Evolutionary conservation across 768 basidiomycete genomes (phyloP).

Genomic region (Lyophyllum decastes): DNA sequence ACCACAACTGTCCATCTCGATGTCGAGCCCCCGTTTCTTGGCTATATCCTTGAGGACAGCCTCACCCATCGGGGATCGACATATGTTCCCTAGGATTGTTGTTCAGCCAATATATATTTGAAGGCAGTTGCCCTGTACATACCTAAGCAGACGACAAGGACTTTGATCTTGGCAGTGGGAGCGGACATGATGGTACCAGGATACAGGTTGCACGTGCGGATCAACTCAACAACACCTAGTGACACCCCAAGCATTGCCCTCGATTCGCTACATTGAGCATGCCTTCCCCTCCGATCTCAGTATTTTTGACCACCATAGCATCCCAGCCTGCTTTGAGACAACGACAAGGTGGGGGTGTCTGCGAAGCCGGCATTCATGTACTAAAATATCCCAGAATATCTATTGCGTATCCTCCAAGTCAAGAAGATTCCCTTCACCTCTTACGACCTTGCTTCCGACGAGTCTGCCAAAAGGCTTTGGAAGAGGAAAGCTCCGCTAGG

Average conservation of each 20-base stretch:
- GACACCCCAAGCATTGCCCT: background rate
- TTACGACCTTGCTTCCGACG: slow-evolving; percentile 85
- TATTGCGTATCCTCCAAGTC: slow-evolving; percentile 79
- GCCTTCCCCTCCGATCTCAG: slow-evolving; percentile 76
- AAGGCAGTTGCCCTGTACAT: slow-evolving; percentile 2
- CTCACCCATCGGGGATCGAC: slow-evolving; percentile 92
- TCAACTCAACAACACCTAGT: background rate
- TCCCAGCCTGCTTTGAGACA: slow-evolving; percentile 77
- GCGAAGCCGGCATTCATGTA: no score
- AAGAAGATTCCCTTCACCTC: slow-evolving; percentile 83
- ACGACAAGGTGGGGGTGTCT: slow-evolving; percentile 57
- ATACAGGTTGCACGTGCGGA: background rate
- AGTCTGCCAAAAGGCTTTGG: slow-evolving; percentile 79
- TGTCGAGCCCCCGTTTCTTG: slow-evolving; percentile 60
- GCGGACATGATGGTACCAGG: slow-evolving; percentile 13
- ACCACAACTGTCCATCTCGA: slow-evolving; percentile 82
- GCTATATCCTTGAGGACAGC: slow-evolving; percentile 78
- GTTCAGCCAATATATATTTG: background rate
- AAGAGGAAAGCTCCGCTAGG: slow-evolving; percentile 76
- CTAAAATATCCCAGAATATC: slow-evolving; percentile 74
- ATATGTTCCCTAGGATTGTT: slow-evolving; percentile 64
- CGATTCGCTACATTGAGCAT: background rate
- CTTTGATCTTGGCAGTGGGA: slow-evolving; percentile 38
- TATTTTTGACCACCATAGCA: slow-evolving; percentile 88
- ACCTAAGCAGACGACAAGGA: slow-evolving; percentile 75